Percentiles rank a stretch among this genome's conserved stretches.
phyloP scores from a whole-genome alignment of 805 yeast species.

The Maudiozyma barnettii region DNA sequence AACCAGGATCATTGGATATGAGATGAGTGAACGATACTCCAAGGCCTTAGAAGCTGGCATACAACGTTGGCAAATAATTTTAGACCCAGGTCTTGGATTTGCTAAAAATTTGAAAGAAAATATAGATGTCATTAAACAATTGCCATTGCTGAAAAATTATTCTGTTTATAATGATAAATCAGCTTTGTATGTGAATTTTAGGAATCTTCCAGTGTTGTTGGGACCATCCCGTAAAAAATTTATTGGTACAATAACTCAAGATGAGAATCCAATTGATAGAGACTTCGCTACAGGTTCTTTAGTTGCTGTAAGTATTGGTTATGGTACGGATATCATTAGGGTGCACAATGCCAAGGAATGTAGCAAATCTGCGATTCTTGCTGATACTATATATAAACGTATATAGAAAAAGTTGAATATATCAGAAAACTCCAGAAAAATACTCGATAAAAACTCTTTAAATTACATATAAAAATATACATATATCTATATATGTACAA shows the following conservation, averaged over 20 bases:
- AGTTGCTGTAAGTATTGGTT: slow-evolving; percentile 61
- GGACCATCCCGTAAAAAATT: slow-evolving; percentile 89
- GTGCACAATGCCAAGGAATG: slow-evolving; percentile 75
- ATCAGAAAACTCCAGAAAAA: not conserved
- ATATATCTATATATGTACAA: not conserved
- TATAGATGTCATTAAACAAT: slow-evolving; percentile 47
- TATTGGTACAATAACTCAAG: slow-evolving; percentile 64
- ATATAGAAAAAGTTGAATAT: no score
- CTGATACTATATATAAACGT: slow-evolving; percentile 47
- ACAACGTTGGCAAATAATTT: slow-evolving; percentile 77
- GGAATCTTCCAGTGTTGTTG: slow-evolving; percentile 52
- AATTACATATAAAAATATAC: no score
- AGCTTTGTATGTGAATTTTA: slow-evolving; percentile 21
- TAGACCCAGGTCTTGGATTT: slow-evolving; percentile 95
- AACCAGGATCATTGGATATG: slow-evolving; percentile 51
- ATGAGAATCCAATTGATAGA: slow-evolving; percentile 48
- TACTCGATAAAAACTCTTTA: no score
- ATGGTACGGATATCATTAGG: slow-evolving; percentile 70
- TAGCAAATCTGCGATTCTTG: slow-evolving; percentile 44
- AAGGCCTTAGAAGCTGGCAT: slow-evolving; percentile 57
- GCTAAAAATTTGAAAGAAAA: slow-evolving; percentile 78
- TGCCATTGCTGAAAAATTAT: slow-evolving; percentile 41
- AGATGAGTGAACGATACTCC: slow-evolving; percentile 46
- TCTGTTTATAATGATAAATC: slow-evolving; percentile 19
- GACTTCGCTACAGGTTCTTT: slow-evolving; percentile 70